phyloP scores from a whole-genome alignment of 73 alveolate genomes.

The Paramecium octaurelia region DNA sequence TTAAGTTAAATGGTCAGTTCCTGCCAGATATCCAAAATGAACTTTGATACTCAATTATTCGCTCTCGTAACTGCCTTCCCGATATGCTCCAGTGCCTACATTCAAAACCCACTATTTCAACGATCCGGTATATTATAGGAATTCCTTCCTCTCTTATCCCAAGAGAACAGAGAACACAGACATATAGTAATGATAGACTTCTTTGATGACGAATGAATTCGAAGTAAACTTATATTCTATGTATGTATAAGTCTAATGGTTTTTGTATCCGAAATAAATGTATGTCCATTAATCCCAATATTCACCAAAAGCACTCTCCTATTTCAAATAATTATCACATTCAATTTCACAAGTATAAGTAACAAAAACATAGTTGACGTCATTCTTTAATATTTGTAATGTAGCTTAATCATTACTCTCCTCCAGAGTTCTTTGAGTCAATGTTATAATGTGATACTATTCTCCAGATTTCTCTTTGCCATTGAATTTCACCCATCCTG shows the following conservation, averaged over 20 bases:
- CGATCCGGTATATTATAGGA: neutral
- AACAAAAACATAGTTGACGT: neutral
- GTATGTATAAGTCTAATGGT: neutral
- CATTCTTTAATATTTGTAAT: neutral
- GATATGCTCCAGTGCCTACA: neutral
- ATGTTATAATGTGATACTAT: neutral
- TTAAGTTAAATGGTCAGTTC: neutral
- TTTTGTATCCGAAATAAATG: neutral
- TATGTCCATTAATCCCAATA: constrained; percentile 50
- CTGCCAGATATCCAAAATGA: neutral
- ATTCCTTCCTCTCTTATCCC: neutral
- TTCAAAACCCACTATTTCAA: constrained; percentile 14
- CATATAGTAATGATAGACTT: neutral
- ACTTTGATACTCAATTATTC: constrained; percentile 4
- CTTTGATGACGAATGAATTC: neutral
- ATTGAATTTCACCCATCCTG: constrained; percentile 26
- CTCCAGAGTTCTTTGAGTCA: neutral
- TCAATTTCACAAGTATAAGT: neutral
- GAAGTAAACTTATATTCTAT: neutral
- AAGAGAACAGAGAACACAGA: neutral
- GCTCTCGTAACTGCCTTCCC: neutral
- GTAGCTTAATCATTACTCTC: neutral
- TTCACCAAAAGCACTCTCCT: neutral
- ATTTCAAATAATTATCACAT: neutral
- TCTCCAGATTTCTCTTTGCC: neutral